A percentile compares a stretch with the other conserved stretches of the same genome.
phyloP scores from a whole-genome alignment of 2,329 filamentous ascomycete species.

The Trichoderma sp. region DNA sequence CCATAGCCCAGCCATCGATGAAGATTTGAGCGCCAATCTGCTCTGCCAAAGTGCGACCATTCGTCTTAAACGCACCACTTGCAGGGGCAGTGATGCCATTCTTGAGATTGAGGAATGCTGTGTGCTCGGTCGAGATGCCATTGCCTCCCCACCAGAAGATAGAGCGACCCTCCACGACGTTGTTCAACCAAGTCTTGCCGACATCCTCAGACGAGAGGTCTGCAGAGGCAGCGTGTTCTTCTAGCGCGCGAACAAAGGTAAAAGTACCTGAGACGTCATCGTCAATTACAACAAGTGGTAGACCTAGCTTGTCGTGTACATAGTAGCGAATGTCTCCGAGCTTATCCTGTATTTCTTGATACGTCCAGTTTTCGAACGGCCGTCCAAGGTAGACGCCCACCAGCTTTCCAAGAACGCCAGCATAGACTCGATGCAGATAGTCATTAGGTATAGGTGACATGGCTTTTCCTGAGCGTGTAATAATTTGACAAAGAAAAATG shows the following conservation, averaged over 20 bases:
- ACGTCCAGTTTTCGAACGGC: slow-evolving; percentile 39
- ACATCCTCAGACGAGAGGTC: neutral
- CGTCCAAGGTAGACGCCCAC: slow-evolving; percentile 26
- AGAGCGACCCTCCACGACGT: slow-evolving; percentile 25
- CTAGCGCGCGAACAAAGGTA: neutral
- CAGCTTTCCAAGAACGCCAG: neutral
- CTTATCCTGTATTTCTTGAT: slow-evolving; percentile 32
- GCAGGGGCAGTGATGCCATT: neutral
- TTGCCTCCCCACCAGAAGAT: slow-evolving; percentile 41
- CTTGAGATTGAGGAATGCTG: slow-evolving; percentile 39
- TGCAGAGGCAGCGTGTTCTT: neutral
- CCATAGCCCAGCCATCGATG: slow-evolving; percentile 39
- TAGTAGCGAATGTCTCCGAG: slow-evolving; percentile 34
- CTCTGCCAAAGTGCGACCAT: slow-evolving; percentile 27
- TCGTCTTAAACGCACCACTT: slow-evolving; percentile 29
- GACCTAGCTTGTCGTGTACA: slow-evolving; percentile 30
- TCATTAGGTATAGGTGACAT: neutral
- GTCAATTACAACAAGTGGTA: slow-evolving; percentile 34
- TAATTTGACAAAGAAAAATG: neutral
- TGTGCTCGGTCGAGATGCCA: slow-evolving; percentile 40
- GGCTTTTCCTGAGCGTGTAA: neutral
- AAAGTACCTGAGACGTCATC: slow-evolving; percentile 26
- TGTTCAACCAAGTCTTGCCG: slow-evolving; percentile 21
- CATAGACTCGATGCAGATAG: neutral
- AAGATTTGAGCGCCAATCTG: slow-evolving; percentile 43